Evolutionary conservation across 768 basidiomycete genomes (phyloP).

Genomic region (Pleurotus pulmonarius): DNA sequence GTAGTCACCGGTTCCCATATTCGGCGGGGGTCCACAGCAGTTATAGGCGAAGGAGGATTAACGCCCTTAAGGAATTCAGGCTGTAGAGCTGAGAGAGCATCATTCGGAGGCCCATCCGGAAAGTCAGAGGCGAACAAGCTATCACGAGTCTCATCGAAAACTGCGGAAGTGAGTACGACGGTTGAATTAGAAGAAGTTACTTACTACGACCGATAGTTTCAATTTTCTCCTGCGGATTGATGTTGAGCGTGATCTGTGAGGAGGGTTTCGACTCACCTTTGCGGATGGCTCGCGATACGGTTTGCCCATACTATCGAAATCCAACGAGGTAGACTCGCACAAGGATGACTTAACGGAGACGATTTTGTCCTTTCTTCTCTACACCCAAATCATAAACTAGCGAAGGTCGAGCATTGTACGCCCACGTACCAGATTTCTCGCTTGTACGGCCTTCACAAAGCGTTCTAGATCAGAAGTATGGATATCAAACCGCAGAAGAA

Average conservation of each 20-base stretch:
- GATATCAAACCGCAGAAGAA: constrained; percentile 35
- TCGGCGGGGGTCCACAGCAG: not conserved
- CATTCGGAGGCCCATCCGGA: not conserved
- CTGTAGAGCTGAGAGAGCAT: not conserved
- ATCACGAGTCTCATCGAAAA: constrained; percentile 10
- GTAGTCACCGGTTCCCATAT: not conserved
- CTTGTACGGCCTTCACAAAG: constrained; percentile 38
- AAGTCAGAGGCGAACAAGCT: constrained; percentile 7
- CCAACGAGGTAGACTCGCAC: constrained; percentile 4
- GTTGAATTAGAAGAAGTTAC: not conserved
- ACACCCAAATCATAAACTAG: not conserved
- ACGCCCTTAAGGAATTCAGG: not conserved
- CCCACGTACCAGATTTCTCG: constrained; percentile 43
- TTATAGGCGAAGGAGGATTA: not conserved
- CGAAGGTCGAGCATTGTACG: no score
- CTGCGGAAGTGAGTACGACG: not conserved
- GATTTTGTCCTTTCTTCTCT: not conserved
- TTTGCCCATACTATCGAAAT: constrained; percentile 4
- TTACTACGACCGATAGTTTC: constrained; percentile 8
- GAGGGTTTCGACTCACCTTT: constrained; percentile 1
- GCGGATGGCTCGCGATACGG: constrained; percentile 1
- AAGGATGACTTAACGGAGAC: constrained; percentile 2
- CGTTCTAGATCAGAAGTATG: constrained; percentile 24
- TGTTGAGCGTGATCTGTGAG: not conserved
- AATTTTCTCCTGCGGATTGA: constrained; percentile 5